Evolutionary conservation across 441 rosid genomes (phyloP), one percentile per base, ranked within the genome.

Genomic region (Erodium trifolium): DNA sequence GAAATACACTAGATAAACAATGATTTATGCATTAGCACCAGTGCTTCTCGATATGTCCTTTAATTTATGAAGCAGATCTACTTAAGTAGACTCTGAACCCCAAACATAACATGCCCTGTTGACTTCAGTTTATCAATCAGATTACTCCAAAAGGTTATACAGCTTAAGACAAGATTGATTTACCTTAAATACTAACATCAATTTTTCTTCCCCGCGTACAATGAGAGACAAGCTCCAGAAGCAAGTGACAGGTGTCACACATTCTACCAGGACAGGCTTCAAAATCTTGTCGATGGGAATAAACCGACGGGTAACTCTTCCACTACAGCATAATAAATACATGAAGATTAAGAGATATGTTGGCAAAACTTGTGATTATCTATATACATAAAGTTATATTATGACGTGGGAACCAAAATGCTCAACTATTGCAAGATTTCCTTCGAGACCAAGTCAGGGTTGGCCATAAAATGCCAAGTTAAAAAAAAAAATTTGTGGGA

Each of bases 191-290:
- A 88, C 87, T 71, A 87, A 80, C 64, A 77, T 78, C 77, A 86
- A 79, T 45, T 92, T 88, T 63, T 81, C 87, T 77, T 92, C 96
- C 12, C 77, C 92, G 2, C 78, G 82, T 31, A 90, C 72, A 76
- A 85, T 70, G 73, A 92, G 81, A 35, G 93, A 90, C 66, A 90
- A 81, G 70, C 84, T 86, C 99, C 95, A 89, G 73, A 87, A 89
- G 78, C 98, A 92, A 72, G 96, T 86, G 47, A 92, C 66, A 0
- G 98, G 92, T 14, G 88, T 90, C 67, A 85, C 89, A 62, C 91
- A 84, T 80, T 94, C 97, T 41, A 84, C 76, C 70, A 90, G 75
- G 55, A 90, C 83, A 17, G 96, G 94, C 82, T 85, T 94, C 87
- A 91, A 78, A 55, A 90, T 83, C 78, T 85, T 88, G 78, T 74